Conservation (phyloP, 1,139 yeast species). For the Yarrowia galli region DNA sequence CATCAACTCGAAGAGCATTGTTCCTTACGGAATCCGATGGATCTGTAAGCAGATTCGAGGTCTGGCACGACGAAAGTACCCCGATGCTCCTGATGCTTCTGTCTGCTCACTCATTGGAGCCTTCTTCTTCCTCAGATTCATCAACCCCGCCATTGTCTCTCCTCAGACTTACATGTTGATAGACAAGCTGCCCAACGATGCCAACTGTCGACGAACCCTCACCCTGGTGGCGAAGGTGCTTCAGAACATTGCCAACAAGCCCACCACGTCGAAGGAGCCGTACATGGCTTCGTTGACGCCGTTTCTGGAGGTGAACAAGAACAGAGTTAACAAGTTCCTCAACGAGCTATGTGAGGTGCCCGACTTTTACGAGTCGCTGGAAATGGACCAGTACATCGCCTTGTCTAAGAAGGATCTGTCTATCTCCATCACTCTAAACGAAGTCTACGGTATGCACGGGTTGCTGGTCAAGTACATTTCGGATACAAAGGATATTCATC, state of each 20-base stretch:
- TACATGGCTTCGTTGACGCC: conserved; percentile 50
- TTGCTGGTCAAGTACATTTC: conserved; percentile 50
- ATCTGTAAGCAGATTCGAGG: conserved; percentile 75
- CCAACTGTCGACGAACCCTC: conserved; percentile 69
- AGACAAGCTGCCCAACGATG: conserved; percentile 50
- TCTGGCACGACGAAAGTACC: conserved; percentile 69
- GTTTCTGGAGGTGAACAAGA: conserved; percentile 50
- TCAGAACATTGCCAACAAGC: conserved; percentile 81
- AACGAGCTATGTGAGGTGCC: conserved; percentile 54
- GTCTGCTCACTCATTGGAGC: conserved; percentile 70
- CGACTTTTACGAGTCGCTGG: conserved; percentile 54
- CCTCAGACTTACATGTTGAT: conserved; percentile 72
- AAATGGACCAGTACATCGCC: conserved; percentile 55
- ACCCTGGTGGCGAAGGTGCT: conserved; percentile 84
- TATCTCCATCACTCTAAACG: conserved; percentile 52
- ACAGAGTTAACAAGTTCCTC: conserved; percentile 50
- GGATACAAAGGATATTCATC: conserved; percentile 44
- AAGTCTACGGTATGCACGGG: conserved; percentile 53
- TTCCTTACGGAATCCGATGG: conserved; percentile 78
- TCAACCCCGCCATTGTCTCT: conserved; percentile 91
- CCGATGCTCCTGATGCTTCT: conserved; percentile 65
- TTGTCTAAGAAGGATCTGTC: conserved; percentile 51
- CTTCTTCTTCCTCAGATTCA: conserved; percentile 79
- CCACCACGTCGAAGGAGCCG: conserved; percentile 54
- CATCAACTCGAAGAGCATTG: conserved; percentile 59